phyloP scores from a whole-genome alignment of 495 filamentous ascomycete genomes.

The Daldinia grandis region DNA sequence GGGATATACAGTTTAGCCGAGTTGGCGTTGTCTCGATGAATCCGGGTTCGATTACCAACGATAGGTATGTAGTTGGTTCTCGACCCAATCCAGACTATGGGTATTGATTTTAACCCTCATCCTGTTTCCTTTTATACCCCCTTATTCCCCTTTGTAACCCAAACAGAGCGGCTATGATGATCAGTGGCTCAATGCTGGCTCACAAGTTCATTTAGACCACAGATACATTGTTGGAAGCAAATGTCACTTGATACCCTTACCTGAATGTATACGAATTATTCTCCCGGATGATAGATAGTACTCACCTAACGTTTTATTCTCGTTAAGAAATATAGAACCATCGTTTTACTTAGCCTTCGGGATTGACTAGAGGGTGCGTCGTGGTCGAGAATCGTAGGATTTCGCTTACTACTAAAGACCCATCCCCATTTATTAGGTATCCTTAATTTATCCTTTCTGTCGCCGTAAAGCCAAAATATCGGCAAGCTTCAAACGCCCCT shows the following conservation, averaged over 20 bases:
- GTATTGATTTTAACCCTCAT: background rate
- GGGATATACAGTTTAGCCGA: conserved; percentile 6
- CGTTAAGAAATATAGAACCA: background rate
- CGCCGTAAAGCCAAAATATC: conserved; percentile 72
- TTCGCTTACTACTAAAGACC: background rate
- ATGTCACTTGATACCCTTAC: background rate
- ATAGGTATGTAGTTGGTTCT: background rate
- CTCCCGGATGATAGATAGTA: background rate
- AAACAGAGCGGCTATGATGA: background rate
- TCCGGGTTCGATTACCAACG: background rate
- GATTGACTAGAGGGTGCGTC: background rate
- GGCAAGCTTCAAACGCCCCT: conserved; percentile 70
- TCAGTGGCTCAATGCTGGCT: background rate
- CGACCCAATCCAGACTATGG: background rate
- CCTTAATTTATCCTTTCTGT: conserved; percentile 37
- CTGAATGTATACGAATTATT: background rate
- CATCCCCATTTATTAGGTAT: background rate
- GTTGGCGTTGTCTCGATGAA: conserved; percentile 8
- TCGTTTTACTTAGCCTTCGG: background rate
- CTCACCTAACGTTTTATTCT: background rate
- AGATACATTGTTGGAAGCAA: too few relatives aligned
- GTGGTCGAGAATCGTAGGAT: background rate
- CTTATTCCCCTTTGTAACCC: background rate
- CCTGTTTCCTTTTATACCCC: background rate
- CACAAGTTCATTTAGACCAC: background rate